Evolutionary conservation across 352 stramenopile species (phyloP).

Genomic region (Phytophthora colocasiae): DNA sequence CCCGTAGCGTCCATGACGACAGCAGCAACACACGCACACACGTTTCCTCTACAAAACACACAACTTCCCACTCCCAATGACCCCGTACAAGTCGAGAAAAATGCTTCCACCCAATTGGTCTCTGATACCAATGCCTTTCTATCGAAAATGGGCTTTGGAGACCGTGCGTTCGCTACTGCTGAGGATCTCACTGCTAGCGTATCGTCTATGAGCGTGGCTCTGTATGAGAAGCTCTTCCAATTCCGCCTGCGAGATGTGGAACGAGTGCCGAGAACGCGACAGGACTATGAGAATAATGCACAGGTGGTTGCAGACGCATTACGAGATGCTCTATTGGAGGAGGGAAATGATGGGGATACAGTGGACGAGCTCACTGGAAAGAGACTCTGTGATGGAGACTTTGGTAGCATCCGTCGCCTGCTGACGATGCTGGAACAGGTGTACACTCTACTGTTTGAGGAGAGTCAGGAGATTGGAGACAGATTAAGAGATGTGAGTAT

Average conservation of each 20-base stretch:
- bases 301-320: conserved; percentile 88
- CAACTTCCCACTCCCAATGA: conserved; percentile 4
- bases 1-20: conserved; percentile 11
- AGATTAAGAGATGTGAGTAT: conserved; percentile 29
- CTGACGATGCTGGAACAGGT: conserved; percentile 69
- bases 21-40: background rate
- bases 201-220: conserved; percentile 92
- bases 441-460: conserved; percentile 60
- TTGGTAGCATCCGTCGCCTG: conserved; percentile 56
- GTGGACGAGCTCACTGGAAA: conserved; percentile 64
- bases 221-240: conserved; percentile 93
- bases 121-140: conserved; percentile 82
- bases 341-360: conserved; percentile 35
- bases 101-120: conserved; percentile 24
- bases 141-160: conserved; percentile 76
- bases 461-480: conserved; percentile 35
- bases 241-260: conserved; percentile 78
- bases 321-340: conserved; percentile 69
- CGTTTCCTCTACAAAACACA: conserved; percentile 11
- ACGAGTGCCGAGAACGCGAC: conserved; percentile 58
- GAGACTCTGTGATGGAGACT: conserved; percentile 59
- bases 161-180: conserved; percentile 75
- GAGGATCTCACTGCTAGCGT: conserved; percentile 87
- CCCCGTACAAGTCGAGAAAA: conserved; percentile 17
- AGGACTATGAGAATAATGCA: conserved; percentile 89